phyloP scores from a whole-genome alignment of 768 basidiomycete species.

The Serendipita sp. region DNA sequence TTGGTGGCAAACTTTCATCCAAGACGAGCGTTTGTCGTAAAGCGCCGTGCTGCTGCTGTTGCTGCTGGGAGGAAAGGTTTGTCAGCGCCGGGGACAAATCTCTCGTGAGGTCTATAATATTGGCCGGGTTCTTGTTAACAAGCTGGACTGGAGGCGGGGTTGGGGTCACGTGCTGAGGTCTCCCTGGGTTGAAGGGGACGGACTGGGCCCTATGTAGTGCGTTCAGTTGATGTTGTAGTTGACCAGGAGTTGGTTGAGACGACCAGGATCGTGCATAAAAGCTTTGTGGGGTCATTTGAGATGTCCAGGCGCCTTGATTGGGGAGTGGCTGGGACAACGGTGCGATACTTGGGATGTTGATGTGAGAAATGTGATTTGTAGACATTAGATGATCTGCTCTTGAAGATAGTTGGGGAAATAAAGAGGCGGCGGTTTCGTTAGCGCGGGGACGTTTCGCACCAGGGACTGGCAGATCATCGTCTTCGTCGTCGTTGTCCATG shows the following conservation, averaged over 20 bases:
- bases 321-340: slow-evolving; percentile 1
- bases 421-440: neutral
- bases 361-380: neutral
- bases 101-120: neutral
- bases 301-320: neutral
- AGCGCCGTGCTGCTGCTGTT: neutral
- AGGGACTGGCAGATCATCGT: neutral
- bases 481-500: neutral
- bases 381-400: neutral
- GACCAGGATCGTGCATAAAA: neutral
- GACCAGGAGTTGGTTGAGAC: slow-evolving; percentile 1
- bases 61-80: neutral
- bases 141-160: neutral
- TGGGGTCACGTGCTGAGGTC: neutral
- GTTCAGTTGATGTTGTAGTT: neutral
- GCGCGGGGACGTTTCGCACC: neutral
- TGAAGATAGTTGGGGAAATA: neutral
- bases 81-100: neutral
- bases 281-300: neutral
- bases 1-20: slow-evolving; percentile 27
- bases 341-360: neutral
- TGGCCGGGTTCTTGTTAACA: neutral
- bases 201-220: neutral
- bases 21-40: neutral
- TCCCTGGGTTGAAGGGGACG: neutral